Conservation (phyloP, 441 rosid genomes). For the California macrophylla region DNA sequence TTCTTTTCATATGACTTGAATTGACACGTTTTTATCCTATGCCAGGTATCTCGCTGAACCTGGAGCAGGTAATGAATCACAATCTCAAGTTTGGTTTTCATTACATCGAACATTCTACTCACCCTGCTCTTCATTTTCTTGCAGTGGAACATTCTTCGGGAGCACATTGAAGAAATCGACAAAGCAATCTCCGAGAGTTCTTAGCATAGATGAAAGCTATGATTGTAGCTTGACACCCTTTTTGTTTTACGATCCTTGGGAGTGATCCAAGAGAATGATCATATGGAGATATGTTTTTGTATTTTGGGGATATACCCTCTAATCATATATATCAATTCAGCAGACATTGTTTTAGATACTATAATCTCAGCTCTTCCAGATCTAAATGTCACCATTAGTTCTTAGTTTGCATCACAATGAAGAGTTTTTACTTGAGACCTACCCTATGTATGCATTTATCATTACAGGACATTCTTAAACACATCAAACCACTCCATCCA, state of each 20-base stretch:
- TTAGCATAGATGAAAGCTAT: neutral
- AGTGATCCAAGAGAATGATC: neutral
- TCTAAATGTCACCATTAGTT: too few relatives aligned
- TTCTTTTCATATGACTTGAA: neutral
- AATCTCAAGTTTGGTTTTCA: neutral
- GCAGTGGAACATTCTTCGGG: slow-evolving; percentile 70
- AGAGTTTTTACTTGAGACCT: too few relatives aligned
- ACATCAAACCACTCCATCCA: slow-evolving; percentile 22
- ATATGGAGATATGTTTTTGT: neutral
- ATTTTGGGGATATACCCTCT: neutral
- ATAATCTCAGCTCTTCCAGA: too few relatives aligned
- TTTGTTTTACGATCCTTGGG: neutral
- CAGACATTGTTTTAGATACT: too few relatives aligned
- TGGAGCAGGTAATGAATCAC: slow-evolving; percentile 52
- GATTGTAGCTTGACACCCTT: neutral
- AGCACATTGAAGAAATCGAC: slow-evolving; percentile 57
- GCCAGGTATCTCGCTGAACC: slow-evolving; percentile 55
- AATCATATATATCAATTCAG: neutral
- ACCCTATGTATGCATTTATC: neutral
- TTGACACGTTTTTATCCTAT: slow-evolving; percentile 12
- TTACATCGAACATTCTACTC: neutral
- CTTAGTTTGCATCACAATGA: too few relatives aligned
- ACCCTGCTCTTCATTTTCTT: slow-evolving; percentile 11
- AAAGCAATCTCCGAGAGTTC: slow-evolving; percentile 49
- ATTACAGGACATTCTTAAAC: neutral